These are phyloP conservation scores for Naegleria lovaniensis DNA, from an alignment of 208 protist species.

Conservation along the genomic window DNA sequence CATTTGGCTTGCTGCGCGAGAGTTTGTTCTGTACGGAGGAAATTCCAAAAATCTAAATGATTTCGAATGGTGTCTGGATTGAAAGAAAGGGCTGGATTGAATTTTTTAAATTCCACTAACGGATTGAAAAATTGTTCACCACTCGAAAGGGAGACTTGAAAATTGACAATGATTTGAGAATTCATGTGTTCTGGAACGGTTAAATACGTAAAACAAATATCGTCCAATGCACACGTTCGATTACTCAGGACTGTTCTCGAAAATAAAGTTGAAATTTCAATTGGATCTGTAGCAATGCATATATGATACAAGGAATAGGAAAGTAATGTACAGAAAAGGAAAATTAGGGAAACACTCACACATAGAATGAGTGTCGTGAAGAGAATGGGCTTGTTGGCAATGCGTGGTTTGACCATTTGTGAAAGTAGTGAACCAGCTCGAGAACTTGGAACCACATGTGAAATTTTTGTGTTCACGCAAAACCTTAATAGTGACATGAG, in stretches of 20 bases:
- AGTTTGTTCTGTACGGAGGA: too few species aligned
- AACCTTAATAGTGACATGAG: too few species aligned
- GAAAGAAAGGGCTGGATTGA: background rate
- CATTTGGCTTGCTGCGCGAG: background rate
- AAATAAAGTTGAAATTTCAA: background rate
- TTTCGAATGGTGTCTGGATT: too few species aligned
- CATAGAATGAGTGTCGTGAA: background rate
- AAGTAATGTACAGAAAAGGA: background rate
- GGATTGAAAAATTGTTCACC: background rate
- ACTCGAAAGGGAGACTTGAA: background rate
- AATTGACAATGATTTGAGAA: conserved; percentile 9
- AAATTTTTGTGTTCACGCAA: too few species aligned
- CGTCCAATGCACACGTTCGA: background rate
- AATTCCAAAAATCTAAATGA: too few species aligned
- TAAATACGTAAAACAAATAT: background rate
- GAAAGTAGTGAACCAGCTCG: background rate
- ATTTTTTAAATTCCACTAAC: background rate
- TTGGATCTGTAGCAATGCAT: background rate
- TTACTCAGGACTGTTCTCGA: background rate
- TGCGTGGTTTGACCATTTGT: background rate
- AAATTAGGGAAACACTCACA: background rate
- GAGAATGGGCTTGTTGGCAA: background rate
- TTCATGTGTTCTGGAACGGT: background rate
- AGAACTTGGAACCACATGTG: too few species aligned
- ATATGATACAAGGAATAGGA: background rate